Conservation (phyloP, 2,329 filamentous ascomycete species). For the Mycogone perniciosa region DNA sequence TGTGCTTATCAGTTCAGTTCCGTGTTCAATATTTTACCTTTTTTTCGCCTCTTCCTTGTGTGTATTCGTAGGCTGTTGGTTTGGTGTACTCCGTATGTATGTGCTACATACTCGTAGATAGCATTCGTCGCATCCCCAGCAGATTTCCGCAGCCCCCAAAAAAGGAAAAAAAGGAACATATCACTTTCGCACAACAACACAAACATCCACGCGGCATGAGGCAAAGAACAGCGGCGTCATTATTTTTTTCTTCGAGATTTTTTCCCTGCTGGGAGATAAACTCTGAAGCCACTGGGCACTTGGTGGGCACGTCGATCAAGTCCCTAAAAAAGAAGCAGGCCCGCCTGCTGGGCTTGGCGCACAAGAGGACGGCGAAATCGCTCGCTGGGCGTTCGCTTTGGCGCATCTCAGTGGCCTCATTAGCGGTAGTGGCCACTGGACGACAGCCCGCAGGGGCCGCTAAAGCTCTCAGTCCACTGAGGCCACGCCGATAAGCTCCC, state of each 20-base stretch:
- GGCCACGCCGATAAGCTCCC: constrained; percentile 4
- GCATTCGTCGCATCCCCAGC: too few relatives aligned
- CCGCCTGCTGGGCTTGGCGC: not conserved
- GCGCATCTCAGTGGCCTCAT: not conserved
- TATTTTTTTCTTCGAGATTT: not conserved
- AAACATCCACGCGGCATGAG: not conserved
- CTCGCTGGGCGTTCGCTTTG: too few relatives aligned
- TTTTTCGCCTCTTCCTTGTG: not conserved
- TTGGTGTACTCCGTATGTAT: too few relatives aligned
- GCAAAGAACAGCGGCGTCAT: not conserved
- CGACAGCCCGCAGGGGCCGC: not conserved
- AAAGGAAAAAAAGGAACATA: too few relatives aligned
- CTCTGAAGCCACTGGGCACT: not conserved
- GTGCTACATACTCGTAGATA: too few relatives aligned
- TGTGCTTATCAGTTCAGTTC: not conserved
- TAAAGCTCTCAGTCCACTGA: not conserved
- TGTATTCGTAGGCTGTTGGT: too few relatives aligned
- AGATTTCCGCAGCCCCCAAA: too few relatives aligned
- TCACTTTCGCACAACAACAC: too few relatives aligned
- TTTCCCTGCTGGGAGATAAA: not conserved
- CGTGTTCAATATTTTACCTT: not conserved
- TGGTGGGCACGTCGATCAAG: not conserved
- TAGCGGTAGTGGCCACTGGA: not conserved
- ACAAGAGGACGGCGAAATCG: not conserved
- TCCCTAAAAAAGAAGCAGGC: not conserved